Conservation (phyloP, 176 grass and related monocot species). For the Eragrostis nindensis region DNA sequence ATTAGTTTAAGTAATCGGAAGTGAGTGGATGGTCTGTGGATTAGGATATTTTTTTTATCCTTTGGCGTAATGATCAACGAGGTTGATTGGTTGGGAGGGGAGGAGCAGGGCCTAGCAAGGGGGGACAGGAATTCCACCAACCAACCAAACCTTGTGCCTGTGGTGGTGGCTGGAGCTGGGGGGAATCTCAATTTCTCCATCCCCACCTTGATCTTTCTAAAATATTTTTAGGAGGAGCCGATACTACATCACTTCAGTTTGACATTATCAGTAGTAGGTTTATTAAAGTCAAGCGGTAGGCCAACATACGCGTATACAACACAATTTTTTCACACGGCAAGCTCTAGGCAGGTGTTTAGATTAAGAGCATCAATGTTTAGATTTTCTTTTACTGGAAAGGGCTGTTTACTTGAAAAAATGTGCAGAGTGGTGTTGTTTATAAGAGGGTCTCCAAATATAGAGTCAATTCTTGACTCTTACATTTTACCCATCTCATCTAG, state of each 20-base stretch:
- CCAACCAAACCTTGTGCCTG: conserved; percentile 1
- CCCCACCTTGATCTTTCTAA: background rate
- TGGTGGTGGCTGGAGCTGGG: background rate
- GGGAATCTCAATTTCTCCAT: background rate
- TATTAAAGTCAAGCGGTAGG: too few species aligned
- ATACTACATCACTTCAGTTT: background rate
- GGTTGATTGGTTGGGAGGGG: conserved; percentile 25
- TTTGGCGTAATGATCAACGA: background rate
- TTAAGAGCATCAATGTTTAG: too few species aligned
- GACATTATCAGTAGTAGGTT: background rate
- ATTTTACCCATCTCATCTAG: too few species aligned
- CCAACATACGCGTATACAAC: too few species aligned
- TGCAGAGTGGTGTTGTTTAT: too few species aligned
- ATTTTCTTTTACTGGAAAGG: too few species aligned
- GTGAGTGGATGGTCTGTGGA: background rate
- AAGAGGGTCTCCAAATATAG: too few species aligned
- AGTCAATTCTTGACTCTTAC: too few species aligned
- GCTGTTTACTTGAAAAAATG: too few species aligned
- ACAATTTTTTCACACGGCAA: too few species aligned
- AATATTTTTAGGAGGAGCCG: background rate
- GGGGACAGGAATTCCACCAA: conserved; percentile 38
- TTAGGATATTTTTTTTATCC: background rate
- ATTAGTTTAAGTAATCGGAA: conserved; percentile 25
- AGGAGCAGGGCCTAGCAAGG: conserved; percentile 33
- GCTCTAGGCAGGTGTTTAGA: too few species aligned